Percentiles rank a stretch among this genome's conserved stretches.
phyloP scores from a whole-genome alignment of 345 rosid species.

The Pugionium dolabratum region DNA sequence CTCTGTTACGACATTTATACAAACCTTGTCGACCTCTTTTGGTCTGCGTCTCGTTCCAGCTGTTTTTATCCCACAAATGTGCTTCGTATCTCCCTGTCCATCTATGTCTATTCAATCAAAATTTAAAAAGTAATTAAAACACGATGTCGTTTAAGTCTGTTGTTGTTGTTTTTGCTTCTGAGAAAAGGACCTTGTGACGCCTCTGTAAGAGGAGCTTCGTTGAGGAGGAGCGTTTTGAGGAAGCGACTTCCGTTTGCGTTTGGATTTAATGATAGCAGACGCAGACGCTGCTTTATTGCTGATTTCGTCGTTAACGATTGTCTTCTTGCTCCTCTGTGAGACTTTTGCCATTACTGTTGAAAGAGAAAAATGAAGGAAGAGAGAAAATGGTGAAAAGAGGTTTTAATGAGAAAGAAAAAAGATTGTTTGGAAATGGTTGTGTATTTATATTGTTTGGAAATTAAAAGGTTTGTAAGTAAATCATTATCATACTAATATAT shows the following conservation, averaged over 20 bases:
- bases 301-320: conserved; percentile 4
- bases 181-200: conserved; percentile 71
- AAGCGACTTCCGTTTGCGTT: conserved; percentile 72
- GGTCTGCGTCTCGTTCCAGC: conserved; percentile 83
- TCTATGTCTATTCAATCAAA: conserved; percentile 17
- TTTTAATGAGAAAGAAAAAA: conserved; percentile 14
- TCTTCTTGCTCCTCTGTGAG: conserved; percentile 30
- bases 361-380: neutral
- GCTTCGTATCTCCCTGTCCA: too few relatives aligned
- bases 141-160: conserved; percentile 5
- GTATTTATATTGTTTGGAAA: conserved; percentile 28
- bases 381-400: neutral
- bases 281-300: conserved; percentile 25
- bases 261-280: conserved; percentile 46
- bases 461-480: too few relatives aligned
- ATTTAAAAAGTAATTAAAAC: neutral
- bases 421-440: conserved; percentile 28
- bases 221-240: conserved; percentile 79
- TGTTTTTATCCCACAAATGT: too few relatives aligned
- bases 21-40: conserved; percentile 86
- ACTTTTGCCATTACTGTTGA: conserved; percentile 38
- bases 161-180: neutral
- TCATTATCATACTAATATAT: too few relatives aligned
- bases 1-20: neutral
- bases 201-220: conserved; percentile 86